These are phyloP conservation scores for Microdochium bolleyi DNA, from an alignment of 2,329 filamentous ascomycete genomes.

Conservation along the genomic window DNA sequence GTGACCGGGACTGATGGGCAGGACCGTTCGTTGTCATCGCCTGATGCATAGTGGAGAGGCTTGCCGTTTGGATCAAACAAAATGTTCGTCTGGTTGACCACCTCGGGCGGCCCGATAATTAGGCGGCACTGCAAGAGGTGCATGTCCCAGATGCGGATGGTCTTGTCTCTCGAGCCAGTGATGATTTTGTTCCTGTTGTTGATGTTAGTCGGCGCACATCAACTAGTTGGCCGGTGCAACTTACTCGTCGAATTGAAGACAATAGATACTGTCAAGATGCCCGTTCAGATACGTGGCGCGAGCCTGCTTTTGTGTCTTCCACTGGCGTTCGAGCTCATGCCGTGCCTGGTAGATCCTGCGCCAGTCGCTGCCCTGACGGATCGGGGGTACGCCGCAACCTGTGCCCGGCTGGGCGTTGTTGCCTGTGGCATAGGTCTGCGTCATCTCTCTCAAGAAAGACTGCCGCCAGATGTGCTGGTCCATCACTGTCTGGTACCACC, in stretches of 20 bases:
- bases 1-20: constrained; percentile 42
- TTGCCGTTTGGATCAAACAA: constrained; percentile 43
- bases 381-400: constrained; percentile 48
- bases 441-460: constrained; percentile 54
- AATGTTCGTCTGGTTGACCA: constrained; percentile 45
- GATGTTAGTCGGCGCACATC: constrained; percentile 21
- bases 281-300: constrained; percentile 85
- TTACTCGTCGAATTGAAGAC: constrained; percentile 93
- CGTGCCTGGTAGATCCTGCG: constrained; percentile 76
- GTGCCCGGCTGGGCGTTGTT: constrained; percentile 40
- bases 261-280: constrained; percentile 94
- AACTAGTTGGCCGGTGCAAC: constrained; percentile 18
- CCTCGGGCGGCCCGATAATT: constrained; percentile 72
- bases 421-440: constrained; percentile 51
- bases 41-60: constrained; percentile 47
- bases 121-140: constrained; percentile 77
- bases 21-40: constrained; percentile 38
- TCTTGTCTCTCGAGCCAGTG: constrained; percentile 90
- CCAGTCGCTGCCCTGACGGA: constrained; percentile 66
- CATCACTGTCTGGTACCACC: constrained; percentile 37
- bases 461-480: constrained; percentile 57
- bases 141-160: constrained; percentile 94
- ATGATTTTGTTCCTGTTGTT: constrained; percentile 77
- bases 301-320: constrained; percentile 65
- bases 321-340: constrained; percentile 67